These are phyloP conservation scores for Phaeosphaeriaceae sp. DNA, from an alignment of 2,329 filamentous ascomycete genomes.

Conservation along the genomic window DNA sequence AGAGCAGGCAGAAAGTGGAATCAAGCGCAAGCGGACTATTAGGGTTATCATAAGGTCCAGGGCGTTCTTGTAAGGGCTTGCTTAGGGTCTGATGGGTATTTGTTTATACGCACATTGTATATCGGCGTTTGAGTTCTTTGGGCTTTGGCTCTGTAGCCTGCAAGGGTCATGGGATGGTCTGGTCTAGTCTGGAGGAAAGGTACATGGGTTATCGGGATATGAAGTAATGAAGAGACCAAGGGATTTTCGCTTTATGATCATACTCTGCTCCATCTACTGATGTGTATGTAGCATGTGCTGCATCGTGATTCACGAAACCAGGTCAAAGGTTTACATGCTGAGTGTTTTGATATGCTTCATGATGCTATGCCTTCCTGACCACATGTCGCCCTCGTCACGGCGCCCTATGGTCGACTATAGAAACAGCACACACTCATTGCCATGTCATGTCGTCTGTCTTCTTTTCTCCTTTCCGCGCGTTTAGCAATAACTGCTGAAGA, in stretches of 20 bases:
- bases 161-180: background rate
- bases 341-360: too few relatives aligned
- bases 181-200: too few relatives aligned
- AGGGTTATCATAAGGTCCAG: slow-evolving; percentile 42
- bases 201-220: background rate
- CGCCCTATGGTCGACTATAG: too few relatives aligned
- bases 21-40: slow-evolving; percentile 40
- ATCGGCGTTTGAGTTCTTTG: background rate
- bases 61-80: slow-evolving; percentile 40
- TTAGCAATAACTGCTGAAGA: too few relatives aligned
- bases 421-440: too few relatives aligned
- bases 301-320: too few relatives aligned
- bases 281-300: too few relatives aligned
- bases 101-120: background rate
- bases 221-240: background rate
- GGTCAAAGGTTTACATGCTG: too few relatives aligned
- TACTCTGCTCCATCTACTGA: too few relatives aligned
- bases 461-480: background rate
- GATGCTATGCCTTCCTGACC: too few relatives aligned
- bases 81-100: background rate
- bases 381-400: too few relatives aligned
- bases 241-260: background rate
- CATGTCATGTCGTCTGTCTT: background rate
- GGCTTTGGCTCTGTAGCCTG: background rate
- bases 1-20: slow-evolving; percentile 19